phyloP scores from a whole-genome alignment of 306 rosid species.

The Coriaria nepalensis region DNA sequence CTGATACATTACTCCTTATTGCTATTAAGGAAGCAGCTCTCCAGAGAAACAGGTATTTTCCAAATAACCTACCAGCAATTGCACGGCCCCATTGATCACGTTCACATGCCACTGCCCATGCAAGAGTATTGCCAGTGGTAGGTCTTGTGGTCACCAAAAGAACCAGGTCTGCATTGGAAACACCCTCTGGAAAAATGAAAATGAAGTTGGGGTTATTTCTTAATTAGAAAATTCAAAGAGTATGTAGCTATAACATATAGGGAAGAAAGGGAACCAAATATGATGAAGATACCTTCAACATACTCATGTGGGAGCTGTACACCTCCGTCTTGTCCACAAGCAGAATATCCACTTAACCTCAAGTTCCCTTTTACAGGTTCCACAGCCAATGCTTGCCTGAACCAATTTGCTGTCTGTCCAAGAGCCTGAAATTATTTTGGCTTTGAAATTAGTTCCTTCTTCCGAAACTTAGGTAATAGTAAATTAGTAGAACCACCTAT shows the following conservation, averaged over 20 bases:
- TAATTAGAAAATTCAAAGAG: too few relatives aligned
- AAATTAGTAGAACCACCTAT: not conserved
- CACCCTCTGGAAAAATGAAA: constrained; percentile 46
- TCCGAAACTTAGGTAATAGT: too few relatives aligned
- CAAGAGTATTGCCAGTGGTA: constrained; percentile 91
- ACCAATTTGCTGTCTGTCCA: constrained; percentile 95
- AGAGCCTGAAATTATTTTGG: constrained; percentile 50
- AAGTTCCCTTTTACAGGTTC: constrained; percentile 95
- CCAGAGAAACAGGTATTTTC: constrained; percentile 7
- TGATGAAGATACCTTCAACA: constrained; percentile 58
- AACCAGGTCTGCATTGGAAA: constrained; percentile 79
- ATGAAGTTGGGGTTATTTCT: not conserved
- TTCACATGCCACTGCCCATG: constrained; percentile 99
- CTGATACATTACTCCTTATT: constrained; percentile 5
- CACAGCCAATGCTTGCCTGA: constrained; percentile 79
- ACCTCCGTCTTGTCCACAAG: constrained; percentile 99
- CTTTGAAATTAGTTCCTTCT: constrained; percentile 13
- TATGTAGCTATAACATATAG: too few relatives aligned
- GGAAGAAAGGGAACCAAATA: not conserved
- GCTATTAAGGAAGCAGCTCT: not conserved
- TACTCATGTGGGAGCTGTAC: constrained; percentile 89
- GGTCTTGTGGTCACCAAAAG: constrained; percentile 97
- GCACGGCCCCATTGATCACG: constrained; percentile 99
- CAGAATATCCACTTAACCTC: constrained; percentile 93
- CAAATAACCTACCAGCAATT: constrained; percentile 61